phyloP scores from a whole-genome alignment of 495 filamentous ascomycete species.

The Pseudevernia furfuracea region DNA sequence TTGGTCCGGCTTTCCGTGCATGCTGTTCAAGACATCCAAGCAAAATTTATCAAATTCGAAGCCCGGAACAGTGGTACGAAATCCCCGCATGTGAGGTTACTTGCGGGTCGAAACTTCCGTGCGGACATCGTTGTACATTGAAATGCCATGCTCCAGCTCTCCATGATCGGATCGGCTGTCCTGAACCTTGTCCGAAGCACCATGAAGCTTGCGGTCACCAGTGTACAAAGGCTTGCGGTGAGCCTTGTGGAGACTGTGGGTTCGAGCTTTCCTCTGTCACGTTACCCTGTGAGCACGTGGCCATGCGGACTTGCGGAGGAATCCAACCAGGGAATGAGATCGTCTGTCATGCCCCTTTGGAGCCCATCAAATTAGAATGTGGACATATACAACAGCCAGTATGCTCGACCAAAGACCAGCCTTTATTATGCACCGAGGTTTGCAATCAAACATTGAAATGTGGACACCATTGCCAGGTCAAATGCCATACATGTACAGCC shows the following conservation, averaged over 20 bases:
- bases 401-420: constrained; percentile 19
- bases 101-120: constrained; percentile 50
- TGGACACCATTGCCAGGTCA: constrained; percentile 36
- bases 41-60: constrained; percentile 41
- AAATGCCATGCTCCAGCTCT: constrained; percentile 56
- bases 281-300: constrained; percentile 51
- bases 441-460: constrained; percentile 22
- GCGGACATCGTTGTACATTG: constrained; percentile 55
- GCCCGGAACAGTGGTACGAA: constrained; percentile 52
- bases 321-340: constrained; percentile 25
- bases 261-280: constrained; percentile 32
- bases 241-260: constrained; percentile 38
- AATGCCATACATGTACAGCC: constrained; percentile 40
- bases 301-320: constrained; percentile 38
- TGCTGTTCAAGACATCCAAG: constrained; percentile 59
- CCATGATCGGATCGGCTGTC: constrained; percentile 52
- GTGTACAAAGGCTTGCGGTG: constrained; percentile 50
- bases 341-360: constrained; percentile 31
- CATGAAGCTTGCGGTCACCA: constrained; percentile 48
- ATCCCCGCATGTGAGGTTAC: constrained; percentile 47
- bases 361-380: constrained; percentile 37
- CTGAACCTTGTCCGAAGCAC: constrained; percentile 45
- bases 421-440: constrained; percentile 12
- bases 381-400: constrained; percentile 37
- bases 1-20: constrained; percentile 50